Evolutionary conservation across 495 filamentous ascomycete species (phyloP), one percentile per base, ranked within the genome.

Genomic region (Sphaerosporella brunnea): DNA sequence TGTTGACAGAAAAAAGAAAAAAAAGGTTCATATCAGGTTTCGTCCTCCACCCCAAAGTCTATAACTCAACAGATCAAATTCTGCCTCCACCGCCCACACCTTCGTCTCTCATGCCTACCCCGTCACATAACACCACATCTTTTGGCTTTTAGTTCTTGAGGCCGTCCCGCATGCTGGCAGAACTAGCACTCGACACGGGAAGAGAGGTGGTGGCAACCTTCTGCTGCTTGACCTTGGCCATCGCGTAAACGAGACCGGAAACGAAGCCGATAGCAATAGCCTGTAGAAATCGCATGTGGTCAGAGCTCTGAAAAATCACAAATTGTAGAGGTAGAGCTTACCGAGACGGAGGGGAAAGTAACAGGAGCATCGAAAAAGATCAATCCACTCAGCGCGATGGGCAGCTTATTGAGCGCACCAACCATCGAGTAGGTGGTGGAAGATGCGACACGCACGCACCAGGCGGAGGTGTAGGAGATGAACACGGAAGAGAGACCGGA

Each of bases 371-470:
- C 75, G 67, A 97, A 97, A 71, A 97, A 97, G 52, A 97, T 64
- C 26, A 97, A 70, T 36, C 90, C 90, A 43, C 77, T 82, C 54
- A 97, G 38, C 23, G 90, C 90, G 55, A 97, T 83, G 16, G 90
- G 90, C 13, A 97, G 77, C 69, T 97, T 97, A 74, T 97, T 97
- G 52, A 97, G 73, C 21, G 88, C 82, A 51, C 90, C 90, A 45
- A 95, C 90, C 90, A 97, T 95, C 24, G 81, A 87, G 69, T 97
- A 97, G 3, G 88, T 97, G 26, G 90, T 95, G 5, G 86, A 93
- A 1, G 83, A 87, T 13, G 90, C 93, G 48, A 93, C 81, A 54
- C 90, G 90, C 53, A 97, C 88, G 66, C 90, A 95, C 90, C 90
- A 95, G 24, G 90, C 88, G 18, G 85, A 93, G 60, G 83, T 85